Evolutionary conservation across 768 basidiomycete genomes (phyloP), one percentile per base, ranked within the genome.

Genomic region (Mycena floridula): DNA sequence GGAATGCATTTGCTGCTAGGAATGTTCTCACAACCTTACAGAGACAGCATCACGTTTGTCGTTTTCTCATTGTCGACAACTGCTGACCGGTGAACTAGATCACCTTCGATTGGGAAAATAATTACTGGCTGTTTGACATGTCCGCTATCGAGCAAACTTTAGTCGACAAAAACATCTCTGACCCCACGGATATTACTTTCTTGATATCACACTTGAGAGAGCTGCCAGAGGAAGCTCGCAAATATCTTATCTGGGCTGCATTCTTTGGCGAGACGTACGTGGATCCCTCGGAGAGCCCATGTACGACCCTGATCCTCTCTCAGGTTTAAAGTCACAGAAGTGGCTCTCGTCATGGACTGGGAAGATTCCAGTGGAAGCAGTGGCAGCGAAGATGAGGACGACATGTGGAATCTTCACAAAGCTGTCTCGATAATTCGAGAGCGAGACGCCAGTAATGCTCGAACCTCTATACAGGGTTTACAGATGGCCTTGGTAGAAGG

Each of bases 251-350:
- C 28, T 86, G 84, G 84, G 84, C 82, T 13, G 77, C 79, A 7
- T 76, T 84, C 55, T 85, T 86, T 50, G 85, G 84, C 3, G 75
- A 82, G 52, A 81, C 79, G 81, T 83, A 51, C 46, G 75, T 69
- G 27, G 30, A 21, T 5, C 27, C 25, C 15, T 28, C 20, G 40
- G 24, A 7, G 36, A 24, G 25, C 8, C 16, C 13, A 13, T 20
- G n/a, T 2, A 30, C 25, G 37, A 16, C 39, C 35, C 20, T 38
- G 43, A 13, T 43, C 39, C 11, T 26, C 18, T 45, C n/a, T 8
- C 41, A 85, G 82, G 1, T 86, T 85, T 63, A 85, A 82, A 61
- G 76, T 83, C 3, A 81, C 80, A 0, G 85, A 88, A 55, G 78
- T 86, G 25, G 77, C 81, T 4, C 62, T 79, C 30, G 79, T 86